Base-by-base conservation (phyloP, 495 filamentous ascomycete genomes). In the Filosporella fistucella region DNA sequence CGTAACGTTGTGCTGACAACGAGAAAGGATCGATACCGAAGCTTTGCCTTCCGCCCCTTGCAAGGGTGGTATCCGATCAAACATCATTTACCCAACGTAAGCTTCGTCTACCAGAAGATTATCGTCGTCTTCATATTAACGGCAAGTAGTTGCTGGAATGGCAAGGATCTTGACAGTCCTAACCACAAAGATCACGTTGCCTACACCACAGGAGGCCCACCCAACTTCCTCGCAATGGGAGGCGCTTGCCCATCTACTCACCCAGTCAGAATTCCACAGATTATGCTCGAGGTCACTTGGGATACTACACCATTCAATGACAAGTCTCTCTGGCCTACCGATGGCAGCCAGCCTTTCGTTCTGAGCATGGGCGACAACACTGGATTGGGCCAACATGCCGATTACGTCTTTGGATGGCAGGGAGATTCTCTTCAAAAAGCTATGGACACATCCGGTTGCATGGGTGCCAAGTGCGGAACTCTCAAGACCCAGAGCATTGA, bases 341-440 rank as follows among this genome's bases (percentile, higher is more conserved):
- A 60, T 34, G 55, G 53, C 34, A 59, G 62, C 36, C 74, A 80
- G 45, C 80, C 78, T 0, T 62, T 57, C 22, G 18, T 49, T 6
- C 24, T 38, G 14, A 46, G 60, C 20, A 47, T 52, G 23, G 84
- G 82, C 35, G 85, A 89, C 54, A 77, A 80, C 8, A 80, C 78
- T 30, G 75, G 85, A 26, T 47, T 49, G 12, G 49, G 49, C 16
- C 30, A 37, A 26, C 85, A 88, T 63, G 84, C 80, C 39, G 85
- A 88, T 67, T 88, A 88, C 68, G 58, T 89, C 52, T 84, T 86
- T 57, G 86, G 86, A 58, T 90, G 86, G 86, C 74, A 89, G 58
- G 68, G 70, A 29, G 57, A 71, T 29, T 64, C 71, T 36, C 75
- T 89, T 29, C 81, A 88, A 59, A 70, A 69, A 46, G 81, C 78